These are phyloP conservation scores for Tetrahymena elliotti DNA, from an alignment of 73 alveolate genomes.

Conservation along the genomic window DNA sequence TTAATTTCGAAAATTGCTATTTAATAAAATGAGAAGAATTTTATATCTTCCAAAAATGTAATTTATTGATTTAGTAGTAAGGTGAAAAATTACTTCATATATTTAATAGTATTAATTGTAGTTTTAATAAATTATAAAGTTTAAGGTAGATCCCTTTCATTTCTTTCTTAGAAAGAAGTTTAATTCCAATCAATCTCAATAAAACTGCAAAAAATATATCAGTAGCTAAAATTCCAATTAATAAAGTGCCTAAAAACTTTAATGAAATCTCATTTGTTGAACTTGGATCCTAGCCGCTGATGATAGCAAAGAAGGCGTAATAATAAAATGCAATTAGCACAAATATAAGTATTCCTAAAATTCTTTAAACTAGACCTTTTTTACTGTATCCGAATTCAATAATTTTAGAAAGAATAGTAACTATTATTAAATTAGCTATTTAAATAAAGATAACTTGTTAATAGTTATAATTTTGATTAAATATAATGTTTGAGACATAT, in stretches of 20 bases:
- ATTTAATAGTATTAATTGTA: too few species aligned
- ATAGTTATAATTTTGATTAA: not conserved
- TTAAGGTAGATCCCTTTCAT: not conserved
- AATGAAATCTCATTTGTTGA: not conserved
- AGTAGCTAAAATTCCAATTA: not conserved
- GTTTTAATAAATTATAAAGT: too few species aligned
- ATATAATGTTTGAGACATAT: not conserved
- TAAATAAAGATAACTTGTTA: not conserved
- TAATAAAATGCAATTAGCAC: not conserved
- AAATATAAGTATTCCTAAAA: not conserved
- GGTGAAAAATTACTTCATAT: not conserved
- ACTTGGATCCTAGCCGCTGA: not conserved
- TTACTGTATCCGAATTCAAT: not conserved
- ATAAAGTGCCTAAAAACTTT: not conserved
- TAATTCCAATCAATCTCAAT: not conserved
- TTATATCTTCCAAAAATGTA: too few species aligned
- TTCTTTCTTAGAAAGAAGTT: not conserved
- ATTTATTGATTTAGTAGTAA: too few species aligned
- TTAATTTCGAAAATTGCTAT: too few species aligned
- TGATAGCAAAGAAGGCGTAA: not conserved
- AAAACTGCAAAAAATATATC: not conserved
- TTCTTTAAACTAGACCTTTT: not conserved
- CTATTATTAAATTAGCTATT: not conserved
- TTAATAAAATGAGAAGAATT: too few species aligned
- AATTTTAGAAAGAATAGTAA: not conserved